These are phyloP conservation scores for Oldenlandia corymbosa DNA, from an alignment of 257 asterid species.

Conservation along the genomic window DNA sequence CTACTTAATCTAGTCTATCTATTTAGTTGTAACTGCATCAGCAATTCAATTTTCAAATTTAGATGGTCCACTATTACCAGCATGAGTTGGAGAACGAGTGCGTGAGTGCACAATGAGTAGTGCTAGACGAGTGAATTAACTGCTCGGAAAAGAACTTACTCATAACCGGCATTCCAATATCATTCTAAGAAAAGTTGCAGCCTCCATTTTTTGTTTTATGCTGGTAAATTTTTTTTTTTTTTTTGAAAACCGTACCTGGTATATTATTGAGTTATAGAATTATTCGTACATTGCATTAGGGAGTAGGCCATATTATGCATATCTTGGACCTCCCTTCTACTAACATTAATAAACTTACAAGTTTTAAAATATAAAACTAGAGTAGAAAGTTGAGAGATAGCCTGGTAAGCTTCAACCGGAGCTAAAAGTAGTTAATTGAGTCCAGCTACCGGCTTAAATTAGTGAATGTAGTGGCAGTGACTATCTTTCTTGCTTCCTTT, in stretches of 20 bases:
- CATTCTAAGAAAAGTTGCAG: background rate
- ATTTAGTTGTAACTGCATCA: background rate
- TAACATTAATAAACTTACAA: too few species aligned
- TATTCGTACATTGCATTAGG: too few species aligned
- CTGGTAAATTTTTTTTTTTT: too few species aligned
- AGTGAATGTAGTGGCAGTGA: background rate
- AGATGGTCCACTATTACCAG: background rate
- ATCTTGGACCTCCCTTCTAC: too few species aligned
- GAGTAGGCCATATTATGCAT: too few species aligned
- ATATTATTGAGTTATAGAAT: too few species aligned
- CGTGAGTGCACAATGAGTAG: background rate
- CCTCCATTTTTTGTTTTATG: background rate
- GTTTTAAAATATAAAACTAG: too few species aligned
- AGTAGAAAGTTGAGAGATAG: too few species aligned
- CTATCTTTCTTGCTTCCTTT: background rate
- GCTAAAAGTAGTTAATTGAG: background rate
- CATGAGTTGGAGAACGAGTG: background rate
- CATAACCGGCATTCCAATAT: background rate
- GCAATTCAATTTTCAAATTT: background rate
- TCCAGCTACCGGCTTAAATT: background rate
- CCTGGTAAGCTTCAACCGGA: too few species aligned
- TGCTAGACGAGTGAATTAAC: background rate
- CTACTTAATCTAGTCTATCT: slow-evolving; percentile 5
- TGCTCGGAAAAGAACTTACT: background rate
- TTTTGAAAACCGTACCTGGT: too few species aligned